phyloP scores from a whole-genome alignment of 305 asterid species.

The Fraxinus sp. region DNA sequence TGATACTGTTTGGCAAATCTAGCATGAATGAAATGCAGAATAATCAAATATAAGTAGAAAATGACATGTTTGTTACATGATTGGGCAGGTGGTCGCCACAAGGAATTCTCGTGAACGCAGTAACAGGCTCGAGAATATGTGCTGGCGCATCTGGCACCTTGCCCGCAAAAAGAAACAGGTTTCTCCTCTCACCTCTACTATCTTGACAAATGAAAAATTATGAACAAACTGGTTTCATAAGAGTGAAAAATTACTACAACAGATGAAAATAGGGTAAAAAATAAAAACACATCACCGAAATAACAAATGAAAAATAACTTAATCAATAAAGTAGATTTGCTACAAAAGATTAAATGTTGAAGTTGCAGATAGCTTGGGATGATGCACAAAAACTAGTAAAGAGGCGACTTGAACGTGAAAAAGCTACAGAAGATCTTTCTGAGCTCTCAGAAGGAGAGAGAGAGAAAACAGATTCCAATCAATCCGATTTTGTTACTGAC shows the following conservation, averaged over 20 bases:
- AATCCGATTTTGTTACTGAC: slow-evolving; percentile 23
- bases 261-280: not conserved
- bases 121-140: slow-evolving; percentile 85
- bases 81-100: slow-evolving; percentile 59
- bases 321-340: not conserved
- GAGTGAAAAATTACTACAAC: not conserved
- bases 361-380: slow-evolving; percentile 65
- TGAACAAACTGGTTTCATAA: not conserved
- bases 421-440: slow-evolving; percentile 61
- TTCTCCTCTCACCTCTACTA: not conserved
- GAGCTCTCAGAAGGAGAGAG: slow-evolving; percentile 76
- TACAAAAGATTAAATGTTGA: not conserved
- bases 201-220: not conserved
- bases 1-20: not conserved
- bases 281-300: not conserved
- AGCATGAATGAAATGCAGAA: not conserved
- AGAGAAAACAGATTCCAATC: slow-evolving; percentile 45
- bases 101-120: slow-evolving; percentile 56
- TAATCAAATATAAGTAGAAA: not conserved
- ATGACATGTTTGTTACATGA: slow-evolving; percentile 5
- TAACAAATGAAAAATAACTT: not conserved
- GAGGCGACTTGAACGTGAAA: slow-evolving; percentile 45
- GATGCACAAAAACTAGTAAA: slow-evolving; percentile 50
- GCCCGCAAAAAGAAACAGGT: slow-evolving; percentile 74
- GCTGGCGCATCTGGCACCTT: slow-evolving; percentile 84